Conservation (phyloP, 2,329 filamentous ascomycete species). For the Zymoseptoria passerinii region DNA sequence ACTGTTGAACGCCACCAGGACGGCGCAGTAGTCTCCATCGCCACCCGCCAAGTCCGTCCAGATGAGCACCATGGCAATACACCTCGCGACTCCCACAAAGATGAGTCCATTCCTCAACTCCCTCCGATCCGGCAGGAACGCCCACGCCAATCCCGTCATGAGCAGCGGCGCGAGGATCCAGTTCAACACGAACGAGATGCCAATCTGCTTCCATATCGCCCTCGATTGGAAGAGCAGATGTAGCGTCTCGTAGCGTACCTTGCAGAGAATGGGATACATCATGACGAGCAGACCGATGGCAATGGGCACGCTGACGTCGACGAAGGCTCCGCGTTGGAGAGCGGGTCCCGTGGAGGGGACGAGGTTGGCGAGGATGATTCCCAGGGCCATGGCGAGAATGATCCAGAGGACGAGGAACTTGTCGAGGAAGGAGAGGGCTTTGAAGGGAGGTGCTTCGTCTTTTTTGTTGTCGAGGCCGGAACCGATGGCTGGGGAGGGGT, state of each 20-base stretch:
- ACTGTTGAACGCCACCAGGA: constrained; percentile 43
- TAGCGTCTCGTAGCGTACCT: constrained; percentile 69
- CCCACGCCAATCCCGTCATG: constrained; percentile 68
- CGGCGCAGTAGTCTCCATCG: constrained; percentile 71
- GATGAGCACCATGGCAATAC: constrained; percentile 81
- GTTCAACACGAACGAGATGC: constrained; percentile 67
- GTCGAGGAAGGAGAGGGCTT: constrained; percentile 38
- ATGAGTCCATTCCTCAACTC: constrained; percentile 56
- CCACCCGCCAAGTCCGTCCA: constrained; percentile 74
- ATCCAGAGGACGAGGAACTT: constrained; percentile 53
- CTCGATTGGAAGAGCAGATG: constrained; percentile 56
- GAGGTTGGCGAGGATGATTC: constrained; percentile 69
- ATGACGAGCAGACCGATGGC: constrained; percentile 76
- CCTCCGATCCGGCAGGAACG: constrained; percentile 44
- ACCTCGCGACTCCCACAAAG: constrained; percentile 74
- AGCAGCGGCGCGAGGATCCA: constrained; percentile 76
- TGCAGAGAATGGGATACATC: constrained; percentile 92
- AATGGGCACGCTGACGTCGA: constrained; percentile 55
- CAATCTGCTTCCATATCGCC: constrained; percentile 69
- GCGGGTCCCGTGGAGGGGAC: constrained; percentile 53
- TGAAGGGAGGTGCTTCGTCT: constrained; percentile 24
- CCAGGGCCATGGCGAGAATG: constrained; percentile 66
- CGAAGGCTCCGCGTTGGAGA: constrained; percentile 63
- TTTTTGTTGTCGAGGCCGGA: constrained; percentile 41
- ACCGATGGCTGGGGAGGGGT: constrained; percentile 45